A percentile compares a stretch with the other conserved stretches of the same genome.
phyloP scores from a whole-genome alignment of 768 basidiomycete species.

The Porpolomopsis calyptriformis region DNA sequence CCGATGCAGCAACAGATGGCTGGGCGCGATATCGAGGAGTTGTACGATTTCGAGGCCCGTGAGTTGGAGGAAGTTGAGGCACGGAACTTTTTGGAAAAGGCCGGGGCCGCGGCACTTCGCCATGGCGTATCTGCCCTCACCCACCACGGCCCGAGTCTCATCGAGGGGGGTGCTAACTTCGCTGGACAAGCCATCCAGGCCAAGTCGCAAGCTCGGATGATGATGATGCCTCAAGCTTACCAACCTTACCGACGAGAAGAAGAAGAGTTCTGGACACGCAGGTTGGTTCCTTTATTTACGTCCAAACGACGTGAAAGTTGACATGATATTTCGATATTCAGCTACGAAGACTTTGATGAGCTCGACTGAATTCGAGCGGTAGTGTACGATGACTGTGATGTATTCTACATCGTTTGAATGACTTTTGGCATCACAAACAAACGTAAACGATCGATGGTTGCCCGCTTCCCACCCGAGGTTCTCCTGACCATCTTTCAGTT shows the following conservation, averaged over 20 bases:
- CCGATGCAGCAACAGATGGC: background rate
- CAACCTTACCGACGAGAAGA: no score
- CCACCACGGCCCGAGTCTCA: no score
- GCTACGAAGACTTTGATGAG: background rate
- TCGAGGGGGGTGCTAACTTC: no score
- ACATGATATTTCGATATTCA: background rate
- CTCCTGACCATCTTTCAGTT: slow-evolving; percentile 4
- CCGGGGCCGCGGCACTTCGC: background rate
- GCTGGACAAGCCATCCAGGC: no score
- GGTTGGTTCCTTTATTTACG: no score
- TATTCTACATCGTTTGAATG: background rate
- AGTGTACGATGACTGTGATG: background rate
- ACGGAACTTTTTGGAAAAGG: background rate
- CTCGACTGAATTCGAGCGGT: no score
- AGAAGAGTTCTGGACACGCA: no score
- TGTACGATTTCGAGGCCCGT: background rate
- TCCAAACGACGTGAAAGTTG: background rate
- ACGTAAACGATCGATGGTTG: background rate
- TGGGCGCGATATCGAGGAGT: background rate
- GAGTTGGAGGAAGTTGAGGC: no score
- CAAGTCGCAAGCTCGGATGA: no score
- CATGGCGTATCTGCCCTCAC: background rate
- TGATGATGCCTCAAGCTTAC: no score
- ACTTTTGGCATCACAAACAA: background rate
- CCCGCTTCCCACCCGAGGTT: slow-evolving; percentile 1